Conservation (phyloP, 768 basidiomycete species). For the Mycena olivaceomarginata region DNA sequence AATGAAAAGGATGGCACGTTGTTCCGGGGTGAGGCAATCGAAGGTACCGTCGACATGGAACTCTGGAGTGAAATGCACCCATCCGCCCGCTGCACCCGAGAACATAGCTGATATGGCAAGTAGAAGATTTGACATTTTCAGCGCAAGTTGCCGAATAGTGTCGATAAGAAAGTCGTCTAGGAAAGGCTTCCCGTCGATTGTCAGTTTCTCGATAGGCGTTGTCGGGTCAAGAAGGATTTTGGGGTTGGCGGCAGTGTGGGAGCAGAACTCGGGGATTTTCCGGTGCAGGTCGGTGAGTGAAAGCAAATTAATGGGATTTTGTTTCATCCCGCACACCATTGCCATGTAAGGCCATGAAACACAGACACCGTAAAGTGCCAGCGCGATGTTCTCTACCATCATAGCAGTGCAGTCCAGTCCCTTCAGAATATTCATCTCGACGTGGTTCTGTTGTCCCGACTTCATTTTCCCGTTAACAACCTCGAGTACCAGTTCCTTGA, state of each 20-base stretch:
- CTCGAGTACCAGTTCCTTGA: constrained; percentile 36
- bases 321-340: background rate
- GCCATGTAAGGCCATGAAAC: constrained; percentile 6
- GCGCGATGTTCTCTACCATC: background rate
- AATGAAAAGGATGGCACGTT: constrained; percentile 38
- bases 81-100: background rate
- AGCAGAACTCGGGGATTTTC: background rate
- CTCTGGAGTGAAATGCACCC: constrained; percentile 16
- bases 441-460: background rate
- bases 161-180: background rate
- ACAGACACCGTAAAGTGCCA: constrained; percentile 4
- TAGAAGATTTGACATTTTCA: background rate
- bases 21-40: constrained; percentile 42
- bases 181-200: background rate
- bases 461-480: background rate
- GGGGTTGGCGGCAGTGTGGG: background rate
- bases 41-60: constrained; percentile 11
- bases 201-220: background rate
- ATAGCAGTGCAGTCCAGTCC: background rate
- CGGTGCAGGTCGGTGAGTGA: background rate
- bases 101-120: background rate
- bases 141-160: background rate
- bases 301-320: background rate
- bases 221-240: background rate
- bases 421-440: background rate